Conservation (phyloP, 306 rosid genomes). For the Boehmeria nivea region DNA sequence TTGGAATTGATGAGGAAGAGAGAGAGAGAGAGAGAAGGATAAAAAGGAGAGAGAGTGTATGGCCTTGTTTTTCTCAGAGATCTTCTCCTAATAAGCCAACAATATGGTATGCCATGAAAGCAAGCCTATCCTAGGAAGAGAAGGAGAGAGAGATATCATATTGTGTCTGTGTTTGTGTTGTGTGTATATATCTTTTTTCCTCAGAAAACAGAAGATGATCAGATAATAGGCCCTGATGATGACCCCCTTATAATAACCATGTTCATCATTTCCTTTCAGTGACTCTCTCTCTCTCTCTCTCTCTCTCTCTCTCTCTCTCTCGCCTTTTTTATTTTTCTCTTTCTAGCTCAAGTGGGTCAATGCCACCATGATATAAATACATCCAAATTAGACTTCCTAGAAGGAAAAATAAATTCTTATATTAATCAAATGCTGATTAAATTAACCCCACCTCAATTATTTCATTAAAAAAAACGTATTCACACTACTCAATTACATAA, state of each 20-base stretch:
- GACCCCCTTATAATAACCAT: constrained; percentile 40
- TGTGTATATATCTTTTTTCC: constrained; percentile 43
- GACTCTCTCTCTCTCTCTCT: constrained; percentile 16
- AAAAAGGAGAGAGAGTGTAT: no score
- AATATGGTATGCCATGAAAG: constrained; percentile 34
- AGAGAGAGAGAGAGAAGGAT: constrained; percentile 12
- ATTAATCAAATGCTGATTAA: constrained; percentile 1
- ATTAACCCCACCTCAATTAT: constrained; percentile 52
- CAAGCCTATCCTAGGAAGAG: constrained; percentile 43
- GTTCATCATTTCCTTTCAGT: constrained; percentile 34
- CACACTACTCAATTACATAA: neutral
- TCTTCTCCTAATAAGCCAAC: constrained; percentile 46
- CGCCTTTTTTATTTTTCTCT: constrained; percentile 19
- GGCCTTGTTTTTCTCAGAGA: constrained; percentile 28
- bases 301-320: constrained; percentile 19
- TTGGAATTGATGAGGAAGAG: neutral
- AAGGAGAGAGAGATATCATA: constrained; percentile 22
- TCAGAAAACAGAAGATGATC: constrained; percentile 53
- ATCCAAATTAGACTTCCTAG: constrained; percentile 56
- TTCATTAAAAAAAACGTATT: constrained; percentile 21
- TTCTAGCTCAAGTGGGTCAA: constrained; percentile 53
- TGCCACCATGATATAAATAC: constrained; percentile 62
- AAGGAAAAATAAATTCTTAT: constrained; percentile 15
- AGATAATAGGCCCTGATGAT: constrained; percentile 53
- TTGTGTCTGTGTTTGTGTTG: neutral